phyloP scores from a whole-genome alignment of 257 asterid species.

The Penstemon eatonii region DNA sequence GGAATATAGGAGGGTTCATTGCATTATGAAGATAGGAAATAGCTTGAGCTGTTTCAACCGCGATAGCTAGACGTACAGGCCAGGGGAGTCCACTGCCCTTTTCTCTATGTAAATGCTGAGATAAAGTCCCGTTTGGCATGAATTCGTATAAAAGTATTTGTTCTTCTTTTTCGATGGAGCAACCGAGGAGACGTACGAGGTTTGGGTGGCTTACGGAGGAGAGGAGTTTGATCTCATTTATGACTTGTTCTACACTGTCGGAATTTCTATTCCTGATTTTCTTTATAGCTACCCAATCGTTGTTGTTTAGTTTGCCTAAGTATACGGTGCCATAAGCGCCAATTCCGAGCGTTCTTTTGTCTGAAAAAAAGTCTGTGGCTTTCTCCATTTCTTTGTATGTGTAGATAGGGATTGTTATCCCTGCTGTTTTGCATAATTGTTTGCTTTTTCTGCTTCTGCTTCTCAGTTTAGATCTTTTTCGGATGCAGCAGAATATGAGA shows the following conservation, averaged over 20 bases:
- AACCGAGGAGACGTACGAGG: slow-evolving; percentile 73
- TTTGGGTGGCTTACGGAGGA: slow-evolving; percentile 77
- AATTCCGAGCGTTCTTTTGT: slow-evolving; percentile 60
- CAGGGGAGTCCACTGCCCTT: slow-evolving; percentile 54
- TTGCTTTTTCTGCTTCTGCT: slow-evolving; percentile 43
- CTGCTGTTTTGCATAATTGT: slow-evolving; percentile 50
- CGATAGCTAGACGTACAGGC: slow-evolving; percentile 65
- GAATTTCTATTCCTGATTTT: slow-evolving; percentile 48
- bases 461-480: slow-evolving; percentile 40
- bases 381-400: slow-evolving; percentile 68
- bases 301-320: slow-evolving; percentile 54
- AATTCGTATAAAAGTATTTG: slow-evolving; percentile 76
- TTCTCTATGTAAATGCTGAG: slow-evolving; percentile 62
- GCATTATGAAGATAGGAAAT: slow-evolving; percentile 70
- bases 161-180: slow-evolving; percentile 67
- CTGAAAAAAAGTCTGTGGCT: slow-evolving; percentile 69
- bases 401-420: slow-evolving; percentile 63
- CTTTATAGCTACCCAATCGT: slow-evolving; percentile 78
- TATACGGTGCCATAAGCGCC: slow-evolving; percentile 87
- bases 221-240: slow-evolving; percentile 77
- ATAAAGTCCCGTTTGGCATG: slow-evolving; percentile 84
- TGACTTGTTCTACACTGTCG: slow-evolving; percentile 57
- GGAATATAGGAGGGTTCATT: slow-evolving; percentile 70
- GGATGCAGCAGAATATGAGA: slow-evolving; percentile 52
- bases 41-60: slow-evolving; percentile 76